Evolutionary conservation across 2,329 filamentous ascomycete species (phyloP).

Genomic region (Thielaviopsis punctulata): DNA sequence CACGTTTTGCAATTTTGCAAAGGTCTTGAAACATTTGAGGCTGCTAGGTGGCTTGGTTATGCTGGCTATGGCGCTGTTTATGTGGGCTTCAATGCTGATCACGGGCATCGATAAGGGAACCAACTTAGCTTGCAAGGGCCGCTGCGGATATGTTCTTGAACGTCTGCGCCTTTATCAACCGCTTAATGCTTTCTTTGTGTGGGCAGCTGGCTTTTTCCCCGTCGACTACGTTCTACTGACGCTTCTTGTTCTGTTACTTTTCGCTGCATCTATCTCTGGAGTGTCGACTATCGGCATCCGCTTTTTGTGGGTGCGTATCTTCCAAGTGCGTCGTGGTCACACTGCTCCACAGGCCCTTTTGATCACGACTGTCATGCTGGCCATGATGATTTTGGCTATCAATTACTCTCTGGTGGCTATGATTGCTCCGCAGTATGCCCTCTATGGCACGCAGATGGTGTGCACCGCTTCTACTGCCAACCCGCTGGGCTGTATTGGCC

Average conservation of each 20-base stretch:
- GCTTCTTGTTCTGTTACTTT: slow-evolving; percentile 70
- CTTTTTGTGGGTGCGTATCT: slow-evolving; percentile 88
- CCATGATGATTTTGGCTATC: slow-evolving; percentile 73
- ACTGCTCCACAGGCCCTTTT: slow-evolving; percentile 85
- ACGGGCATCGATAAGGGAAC: slow-evolving; percentile 92
- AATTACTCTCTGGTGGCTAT: slow-evolving; percentile 90
- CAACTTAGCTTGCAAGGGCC: slow-evolving; percentile 80
- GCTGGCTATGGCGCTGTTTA: slow-evolving; percentile 53
- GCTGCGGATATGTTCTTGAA: slow-evolving; percentile 82
- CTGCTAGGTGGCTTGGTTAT: slow-evolving; percentile 69
- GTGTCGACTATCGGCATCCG: slow-evolving; percentile 79
- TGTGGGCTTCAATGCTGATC: slow-evolving; percentile 87
- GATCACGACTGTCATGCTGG: slow-evolving; percentile 78
- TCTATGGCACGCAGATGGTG: slow-evolving; percentile 86
- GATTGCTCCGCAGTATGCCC: slow-evolving; percentile 88
- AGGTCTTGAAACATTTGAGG: slow-evolving; percentile 74
- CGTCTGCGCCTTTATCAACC: slow-evolving; percentile 86
- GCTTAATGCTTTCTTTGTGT: slow-evolving; percentile 74
- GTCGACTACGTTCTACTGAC: slow-evolving; percentile 85
- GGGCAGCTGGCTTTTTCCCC: slow-evolving; percentile 69
- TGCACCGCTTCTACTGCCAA: slow-evolving; percentile 54
- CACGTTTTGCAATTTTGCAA: slow-evolving; percentile 63
- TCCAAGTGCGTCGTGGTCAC: slow-evolving; percentile 74
- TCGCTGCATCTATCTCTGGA: slow-evolving; percentile 72
- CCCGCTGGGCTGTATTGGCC: slow-evolving; percentile 56